These are phyloP conservation scores for Aristolochia californica DNA, from an alignment of 164 flowering plant genomes.

Conservation along the genomic window DNA sequence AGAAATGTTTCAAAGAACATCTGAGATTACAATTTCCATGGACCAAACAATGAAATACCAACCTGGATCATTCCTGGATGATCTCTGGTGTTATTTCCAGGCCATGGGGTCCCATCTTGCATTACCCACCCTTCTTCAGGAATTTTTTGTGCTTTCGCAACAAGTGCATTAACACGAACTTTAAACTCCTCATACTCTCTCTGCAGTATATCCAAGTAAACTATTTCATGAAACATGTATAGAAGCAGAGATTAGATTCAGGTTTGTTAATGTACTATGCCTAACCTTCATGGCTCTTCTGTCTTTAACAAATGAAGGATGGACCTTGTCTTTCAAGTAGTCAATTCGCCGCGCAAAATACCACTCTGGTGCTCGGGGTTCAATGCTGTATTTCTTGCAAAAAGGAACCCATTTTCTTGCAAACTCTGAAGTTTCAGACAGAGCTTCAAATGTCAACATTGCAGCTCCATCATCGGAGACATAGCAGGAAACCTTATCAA, in stretches of 20 bases:
- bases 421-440: constrained; percentile 51
- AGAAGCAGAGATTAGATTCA: background rate
- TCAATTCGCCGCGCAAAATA: constrained; percentile 46
- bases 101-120: constrained; percentile 65
- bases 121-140: constrained; percentile 55
- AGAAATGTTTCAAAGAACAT: background rate
- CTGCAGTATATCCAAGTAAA: constrained; percentile 15
- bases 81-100: constrained; percentile 50
- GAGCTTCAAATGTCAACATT: constrained; percentile 49
- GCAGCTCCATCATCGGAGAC: constrained; percentile 64
- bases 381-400: constrained; percentile 43
- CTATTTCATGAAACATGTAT: background rate
- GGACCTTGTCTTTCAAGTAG: constrained; percentile 50
- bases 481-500: constrained; percentile 53
- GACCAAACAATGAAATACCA: background rate
- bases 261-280: background rate
- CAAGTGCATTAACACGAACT: constrained; percentile 40
- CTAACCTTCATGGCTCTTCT: constrained; percentile 53
- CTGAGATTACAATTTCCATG: too few species aligned
- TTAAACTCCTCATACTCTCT: constrained; percentile 56
- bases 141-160: constrained; percentile 38
- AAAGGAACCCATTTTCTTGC: constrained; percentile 62
- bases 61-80: constrained; percentile 71
- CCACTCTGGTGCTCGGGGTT: constrained; percentile 55
- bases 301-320: constrained; percentile 43